A percentile compares a stretch with the other conserved stretches of the same genome.
These are phyloP conservation scores for Quercus phellos DNA, from an alignment of 331 rosid species.

Conservation along the genomic window DNA sequence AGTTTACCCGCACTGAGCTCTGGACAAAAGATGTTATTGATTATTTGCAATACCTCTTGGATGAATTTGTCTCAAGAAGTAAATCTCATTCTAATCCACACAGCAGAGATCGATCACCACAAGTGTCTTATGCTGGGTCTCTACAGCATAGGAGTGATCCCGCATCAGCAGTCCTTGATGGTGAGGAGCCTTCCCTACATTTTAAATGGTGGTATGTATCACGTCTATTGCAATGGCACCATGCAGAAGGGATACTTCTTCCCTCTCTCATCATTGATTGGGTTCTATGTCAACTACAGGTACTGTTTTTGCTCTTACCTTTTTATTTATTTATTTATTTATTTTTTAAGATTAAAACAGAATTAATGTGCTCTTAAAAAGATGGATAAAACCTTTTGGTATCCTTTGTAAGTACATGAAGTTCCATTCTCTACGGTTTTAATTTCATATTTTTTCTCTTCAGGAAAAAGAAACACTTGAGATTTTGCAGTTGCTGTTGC, in stretches of 20 bases:
- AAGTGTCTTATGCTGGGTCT: slow-evolving; percentile 57
- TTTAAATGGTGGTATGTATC: slow-evolving; percentile 95
- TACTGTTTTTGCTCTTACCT: slow-evolving; percentile 13
- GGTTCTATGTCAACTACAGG: slow-evolving; percentile 93
- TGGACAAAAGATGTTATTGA: slow-evolving; percentile 94
- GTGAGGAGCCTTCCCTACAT: slow-evolving; percentile 79
- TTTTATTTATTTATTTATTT: not conserved
- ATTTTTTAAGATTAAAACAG: not conserved
- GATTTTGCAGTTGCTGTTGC: slow-evolving; percentile 83
- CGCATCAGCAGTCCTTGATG: slow-evolving; percentile 47
- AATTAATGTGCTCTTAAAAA: slow-evolving; percentile 8
- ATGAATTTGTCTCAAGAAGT: slow-evolving; percentile 69
- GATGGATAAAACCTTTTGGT: not conserved
- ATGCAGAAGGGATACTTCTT: slow-evolving; percentile 82
- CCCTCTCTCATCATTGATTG: slow-evolving; percentile 89
- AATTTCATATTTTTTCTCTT: slow-evolving; percentile 26
- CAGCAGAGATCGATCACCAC: slow-evolving; percentile 65
- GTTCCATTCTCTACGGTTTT: slow-evolving; percentile 19
- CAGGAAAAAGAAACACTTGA: slow-evolving; percentile 88
- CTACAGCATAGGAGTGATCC: slow-evolving; percentile 56
- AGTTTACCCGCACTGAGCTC: slow-evolving; percentile 72
- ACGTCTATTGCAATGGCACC: slow-evolving; percentile 93
- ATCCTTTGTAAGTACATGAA: not conserved
- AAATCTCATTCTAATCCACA: slow-evolving; percentile 51
- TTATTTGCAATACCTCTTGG: slow-evolving; percentile 79